These are phyloP conservation scores for Aspergillus carbonarius DNA, from an alignment of 2,329 filamentous ascomycete genomes.

Conservation along the genomic window DNA sequence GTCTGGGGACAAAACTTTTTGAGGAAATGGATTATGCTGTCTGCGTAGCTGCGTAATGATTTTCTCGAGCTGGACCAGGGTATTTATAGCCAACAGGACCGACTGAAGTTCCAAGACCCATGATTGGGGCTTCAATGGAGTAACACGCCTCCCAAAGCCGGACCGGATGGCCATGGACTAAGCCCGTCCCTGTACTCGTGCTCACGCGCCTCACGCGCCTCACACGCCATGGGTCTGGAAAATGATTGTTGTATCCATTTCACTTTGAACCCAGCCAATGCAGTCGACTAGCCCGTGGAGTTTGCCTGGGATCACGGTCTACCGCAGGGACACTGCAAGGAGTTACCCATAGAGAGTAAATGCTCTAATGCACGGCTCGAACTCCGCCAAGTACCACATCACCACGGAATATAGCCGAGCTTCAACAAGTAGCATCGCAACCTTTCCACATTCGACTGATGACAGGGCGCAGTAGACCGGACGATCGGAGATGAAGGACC, in stretches of 20 bases:
- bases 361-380: neutral
- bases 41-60: neutral
- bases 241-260: neutral
- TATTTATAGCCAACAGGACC: neutral
- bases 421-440: neutral
- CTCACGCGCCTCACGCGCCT: neutral
- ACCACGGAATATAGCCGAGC: neutral
- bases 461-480: neutral
- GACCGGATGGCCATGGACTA: neutral
- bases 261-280: neutral
- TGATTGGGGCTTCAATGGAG: neutral
- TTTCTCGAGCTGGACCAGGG: neutral
- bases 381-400: neutral
- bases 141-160: neutral
- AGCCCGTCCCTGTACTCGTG: neutral
- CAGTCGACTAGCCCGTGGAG: neutral
- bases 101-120: neutral
- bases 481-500: neutral
- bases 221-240: neutral
- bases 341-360: neutral
- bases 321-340: neutral
- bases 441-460: neutral
- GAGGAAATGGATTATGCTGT: neutral
- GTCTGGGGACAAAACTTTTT: neutral
- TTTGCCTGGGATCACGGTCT: neutral